Conservation (phyloP, 257 asterid genomes). For the Oldenlandia corymbosa region DNA sequence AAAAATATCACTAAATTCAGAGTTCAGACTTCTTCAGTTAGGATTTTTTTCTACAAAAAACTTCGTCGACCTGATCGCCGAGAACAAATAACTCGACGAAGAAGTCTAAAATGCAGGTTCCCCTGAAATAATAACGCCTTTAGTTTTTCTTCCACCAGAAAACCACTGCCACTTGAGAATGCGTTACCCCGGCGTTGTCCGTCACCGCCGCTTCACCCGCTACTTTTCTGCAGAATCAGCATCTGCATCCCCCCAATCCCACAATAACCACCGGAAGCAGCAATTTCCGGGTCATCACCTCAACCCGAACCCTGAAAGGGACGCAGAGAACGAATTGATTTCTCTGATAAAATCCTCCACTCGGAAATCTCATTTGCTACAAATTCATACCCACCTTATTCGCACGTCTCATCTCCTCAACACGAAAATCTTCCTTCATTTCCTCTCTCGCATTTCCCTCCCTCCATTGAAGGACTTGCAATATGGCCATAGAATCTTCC, state of each 20-base stretch:
- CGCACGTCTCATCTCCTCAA: slow-evolving; percentile 41
- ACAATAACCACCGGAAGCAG: background rate
- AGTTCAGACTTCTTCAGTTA: too few relatives aligned
- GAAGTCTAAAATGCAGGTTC: too few relatives aligned
- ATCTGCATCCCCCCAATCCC: background rate
- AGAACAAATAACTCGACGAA: too few relatives aligned
- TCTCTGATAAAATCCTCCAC: slow-evolving; percentile 54
- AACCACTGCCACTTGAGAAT: too few relatives aligned
- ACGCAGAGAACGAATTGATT: slow-evolving; percentile 34
- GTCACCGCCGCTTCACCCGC: background rate
- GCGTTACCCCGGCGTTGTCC: background rate
- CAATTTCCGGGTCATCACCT: background rate
- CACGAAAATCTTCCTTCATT: slow-evolving; percentile 46
- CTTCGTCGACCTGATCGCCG: too few relatives aligned
- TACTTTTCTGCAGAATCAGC: background rate
- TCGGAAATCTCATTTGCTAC: slow-evolving; percentile 43
- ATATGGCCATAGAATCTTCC: slow-evolving; percentile 43
- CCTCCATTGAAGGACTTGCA: slow-evolving; percentile 48
- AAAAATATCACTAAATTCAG: too few relatives aligned
- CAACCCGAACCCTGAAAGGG: background rate
- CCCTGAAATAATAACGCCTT: too few relatives aligned
- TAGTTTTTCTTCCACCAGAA: too few relatives aligned
- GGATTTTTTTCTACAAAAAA: too few relatives aligned
- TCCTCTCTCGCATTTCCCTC: slow-evolving; percentile 50
- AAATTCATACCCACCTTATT: slow-evolving; percentile 61